phyloP scores from a whole-genome alignment of 805 yeast species.

The Ogataea nonfermentans region DNA sequence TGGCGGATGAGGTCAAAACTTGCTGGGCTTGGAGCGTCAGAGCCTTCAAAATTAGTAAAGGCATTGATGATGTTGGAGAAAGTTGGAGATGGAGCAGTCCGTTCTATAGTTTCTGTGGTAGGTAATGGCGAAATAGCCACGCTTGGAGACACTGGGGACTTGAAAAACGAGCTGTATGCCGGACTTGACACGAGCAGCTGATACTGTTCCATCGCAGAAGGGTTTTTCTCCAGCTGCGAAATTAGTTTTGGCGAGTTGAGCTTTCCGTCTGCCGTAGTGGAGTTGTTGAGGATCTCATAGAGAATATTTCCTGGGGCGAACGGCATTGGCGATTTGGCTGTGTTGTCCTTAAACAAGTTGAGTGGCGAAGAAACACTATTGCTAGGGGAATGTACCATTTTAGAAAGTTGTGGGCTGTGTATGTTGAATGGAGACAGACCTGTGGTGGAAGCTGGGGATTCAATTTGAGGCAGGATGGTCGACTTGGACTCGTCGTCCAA shows the following conservation, averaged over 20 bases:
- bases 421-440: slow-evolving; percentile 15
- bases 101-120: neutral
- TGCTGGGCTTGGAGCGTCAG: slow-evolving; percentile 27
- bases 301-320: slow-evolving; percentile 23
- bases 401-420: slow-evolving; percentile 11
- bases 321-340: slow-evolving; percentile 16
- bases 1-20: slow-evolving; percentile 19
- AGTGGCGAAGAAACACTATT: slow-evolving; percentile 16
- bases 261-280: slow-evolving; percentile 21
- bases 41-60: slow-evolving; percentile 29
- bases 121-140: slow-evolving; percentile 15
- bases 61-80: slow-evolving; percentile 29
- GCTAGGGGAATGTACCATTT: neutral
- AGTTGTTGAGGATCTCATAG: slow-evolving; percentile 22
- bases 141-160: slow-evolving; percentile 14
- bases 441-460: slow-evolving; percentile 16
- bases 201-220: slow-evolving; percentile 25
- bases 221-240: slow-evolving; percentile 24
- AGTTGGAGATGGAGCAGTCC: slow-evolving; percentile 23
- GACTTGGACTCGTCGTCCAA: slow-evolving; percentile 19
- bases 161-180: slow-evolving; percentile 13
- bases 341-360: slow-evolving; percentile 17
- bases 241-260: slow-evolving; percentile 27
- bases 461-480: slow-evolving; percentile 6
- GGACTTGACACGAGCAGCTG: slow-evolving; percentile 21